A percentile compares a stretch with the other conserved stretches of the same genome.
Conservation (phyloP, 768 basidiomycete species). For the Lactarius akahatsu region DNA sequence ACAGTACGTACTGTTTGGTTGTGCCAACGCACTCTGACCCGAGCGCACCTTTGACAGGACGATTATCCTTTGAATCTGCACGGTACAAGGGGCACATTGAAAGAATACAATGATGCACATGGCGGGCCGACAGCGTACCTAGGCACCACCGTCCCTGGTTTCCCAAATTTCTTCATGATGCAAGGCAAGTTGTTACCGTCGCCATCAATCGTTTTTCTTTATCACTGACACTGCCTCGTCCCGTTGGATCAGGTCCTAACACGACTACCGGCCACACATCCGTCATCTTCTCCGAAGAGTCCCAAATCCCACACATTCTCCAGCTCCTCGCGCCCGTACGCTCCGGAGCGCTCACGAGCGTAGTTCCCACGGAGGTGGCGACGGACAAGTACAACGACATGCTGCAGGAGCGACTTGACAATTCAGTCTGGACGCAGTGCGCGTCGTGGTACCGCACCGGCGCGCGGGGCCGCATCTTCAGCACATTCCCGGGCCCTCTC, state of each 20-base stretch:
- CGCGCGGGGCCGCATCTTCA: slow-evolving; percentile 9
- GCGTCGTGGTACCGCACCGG: slow-evolving; percentile 26
- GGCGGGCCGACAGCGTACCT: slow-evolving; percentile 55
- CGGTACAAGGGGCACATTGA: slow-evolving; percentile 37
- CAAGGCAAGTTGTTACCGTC: slow-evolving; percentile 1
- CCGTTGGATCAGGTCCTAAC: slow-evolving; percentile 42
- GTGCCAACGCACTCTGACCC: neutral
- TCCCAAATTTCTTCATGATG: slow-evolving; percentile 28
- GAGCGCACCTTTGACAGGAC: slow-evolving; percentile 7
- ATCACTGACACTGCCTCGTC: neutral
- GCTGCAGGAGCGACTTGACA: slow-evolving; percentile 14
- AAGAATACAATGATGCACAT: slow-evolving; percentile 47
- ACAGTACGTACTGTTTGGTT: slow-evolving; percentile 37
- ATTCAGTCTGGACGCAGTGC: slow-evolving; percentile 23
- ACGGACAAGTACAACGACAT: slow-evolving; percentile 24
- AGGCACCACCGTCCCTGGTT: slow-evolving; percentile 35
- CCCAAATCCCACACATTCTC: slow-evolving; percentile 11
- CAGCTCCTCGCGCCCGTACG: slow-evolving; percentile 20
- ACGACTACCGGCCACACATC: slow-evolving; percentile 56
- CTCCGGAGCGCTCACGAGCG: slow-evolving; percentile 13
- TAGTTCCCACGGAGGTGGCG: slow-evolving; percentile 18
- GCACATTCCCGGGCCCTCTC: slow-evolving; percentile 25
- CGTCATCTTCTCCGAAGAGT: slow-evolving; percentile 47
- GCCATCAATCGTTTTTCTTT: neutral
- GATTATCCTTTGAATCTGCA: slow-evolving; percentile 16